Base-by-base conservation (phyloP, 495 filamentous ascomycete species). In the Talaromyces liani region DNA sequence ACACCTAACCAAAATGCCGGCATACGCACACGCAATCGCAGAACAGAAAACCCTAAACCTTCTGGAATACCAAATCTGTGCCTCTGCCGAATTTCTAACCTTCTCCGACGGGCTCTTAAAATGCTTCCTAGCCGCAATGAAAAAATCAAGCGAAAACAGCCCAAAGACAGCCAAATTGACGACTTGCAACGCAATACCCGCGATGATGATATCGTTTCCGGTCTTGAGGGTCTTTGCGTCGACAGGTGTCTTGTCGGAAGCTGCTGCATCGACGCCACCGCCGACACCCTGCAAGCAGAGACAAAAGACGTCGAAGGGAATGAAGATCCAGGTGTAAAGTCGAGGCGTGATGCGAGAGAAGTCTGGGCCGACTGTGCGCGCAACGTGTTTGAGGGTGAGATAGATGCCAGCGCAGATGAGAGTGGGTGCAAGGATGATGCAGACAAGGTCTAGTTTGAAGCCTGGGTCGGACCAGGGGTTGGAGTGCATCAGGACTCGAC, bases 121-220 rank as follows among this genome's bases (percentile, higher is more conserved):
- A 61, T 75, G 75, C 49, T 66, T 73, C 61, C 61, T 68, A 0
- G 84, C 73, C 5, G 79, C 68, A 22, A 77, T 41, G 60, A 74
- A 84, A 65, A 84, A 88, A 29, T 85, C 77, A 31, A 72, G 58
- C n/a, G 69, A 79, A 8, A 84, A 61, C 7, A 72, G 6, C 9
- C 82, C 85, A 69, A 88, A 91, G 27, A 81, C 73, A 34, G 75
- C 65, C 72, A 91, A 77, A 3, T 88, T 88, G 6, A 75, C 78
- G 34, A 88, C 87, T 79, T 92, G 89, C 72, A 87, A 83, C 6
- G 83, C 77, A 65, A 92, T 88, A 69, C 89, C 88, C 9, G 87
- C 81, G 57, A 92, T 86, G 68, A 89, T 90, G 61, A 87, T 82
- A 66, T 88, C 70, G 72, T 90, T 86, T 18, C 85, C 85, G 20